Percentiles rank a stretch among this genome's conserved stretches.
Conservation (phyloP, 345 rosid species). For the Corchorus olitorius region DNA sequence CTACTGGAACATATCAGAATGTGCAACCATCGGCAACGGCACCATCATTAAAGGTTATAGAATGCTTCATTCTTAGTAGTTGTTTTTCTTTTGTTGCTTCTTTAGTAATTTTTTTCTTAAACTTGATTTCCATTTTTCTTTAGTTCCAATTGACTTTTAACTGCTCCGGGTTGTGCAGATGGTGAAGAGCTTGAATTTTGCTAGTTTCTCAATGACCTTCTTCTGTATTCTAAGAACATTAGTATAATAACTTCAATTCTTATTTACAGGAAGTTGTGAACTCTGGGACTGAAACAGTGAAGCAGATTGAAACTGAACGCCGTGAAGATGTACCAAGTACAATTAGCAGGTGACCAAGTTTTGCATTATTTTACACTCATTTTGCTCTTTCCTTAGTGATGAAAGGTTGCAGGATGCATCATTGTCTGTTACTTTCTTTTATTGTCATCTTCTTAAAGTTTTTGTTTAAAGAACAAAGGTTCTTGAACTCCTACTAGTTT, state of each 20-base stretch:
- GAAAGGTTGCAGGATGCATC: constrained; percentile 12
- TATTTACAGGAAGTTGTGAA: constrained; percentile 63
- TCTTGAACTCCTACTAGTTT: not conserved
- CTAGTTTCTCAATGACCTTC: not conserved
- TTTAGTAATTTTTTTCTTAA: not conserved
- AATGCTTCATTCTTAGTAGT: not conserved
- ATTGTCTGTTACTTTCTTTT: not conserved
- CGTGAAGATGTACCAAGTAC: constrained; percentile 62
- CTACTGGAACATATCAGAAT: constrained; percentile 36
- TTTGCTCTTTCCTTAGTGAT: not conserved
- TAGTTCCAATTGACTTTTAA: not conserved
- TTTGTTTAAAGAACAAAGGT: not conserved
- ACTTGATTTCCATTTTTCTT: not conserved
- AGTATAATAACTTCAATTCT: not conserved
- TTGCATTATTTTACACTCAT: constrained; percentile 10
- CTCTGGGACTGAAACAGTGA: constrained; percentile 48
- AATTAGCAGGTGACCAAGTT: constrained; percentile 56
- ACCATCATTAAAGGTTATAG: constrained; percentile 58
- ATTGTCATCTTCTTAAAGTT: not conserved
- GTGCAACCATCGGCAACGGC: constrained; percentile 42
- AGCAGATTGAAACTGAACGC: constrained; percentile 63
- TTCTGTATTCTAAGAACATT: constrained; percentile 16
- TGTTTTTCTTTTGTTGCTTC: constrained; percentile 4
- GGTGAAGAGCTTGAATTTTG: not conserved
- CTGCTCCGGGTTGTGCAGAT: not conserved